A percentile compares a stretch with the other conserved stretches of the same genome.
Evolutionary conservation across 2,329 filamentous ascomycete species (phyloP).

Genomic region (Colletotrichum lentis): DNA sequence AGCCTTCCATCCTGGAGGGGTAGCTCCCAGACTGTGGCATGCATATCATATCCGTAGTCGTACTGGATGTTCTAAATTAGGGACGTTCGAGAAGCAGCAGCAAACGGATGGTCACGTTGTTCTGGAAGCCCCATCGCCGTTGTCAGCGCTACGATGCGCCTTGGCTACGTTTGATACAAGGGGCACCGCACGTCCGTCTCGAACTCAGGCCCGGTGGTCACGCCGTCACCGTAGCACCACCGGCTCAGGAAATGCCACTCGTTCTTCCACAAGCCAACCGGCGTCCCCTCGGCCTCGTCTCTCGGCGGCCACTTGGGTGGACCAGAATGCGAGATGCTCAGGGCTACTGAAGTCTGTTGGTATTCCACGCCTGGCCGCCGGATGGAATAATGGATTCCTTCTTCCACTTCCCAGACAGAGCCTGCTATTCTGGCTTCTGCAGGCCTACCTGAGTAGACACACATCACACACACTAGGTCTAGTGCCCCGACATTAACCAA

Average conservation of each 20-base stretch:
- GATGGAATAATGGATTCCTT: conserved; percentile 7
- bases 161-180: conserved; percentile 12
- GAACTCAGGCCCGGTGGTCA: conserved; percentile 14
- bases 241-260: conserved; percentile 17
- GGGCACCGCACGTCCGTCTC: conserved; percentile 17
- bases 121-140: conserved; percentile 36
- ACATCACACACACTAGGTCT: neutral
- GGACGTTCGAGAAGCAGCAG: conserved; percentile 36
- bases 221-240: conserved; percentile 18
- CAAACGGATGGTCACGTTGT: conserved; percentile 11
- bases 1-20: conserved; percentile 8
- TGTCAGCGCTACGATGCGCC: conserved; percentile 15
- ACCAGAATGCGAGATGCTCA: conserved; percentile 14
- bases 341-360: conserved; percentile 3
- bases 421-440: conserved; percentile 6
- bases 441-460: no score
- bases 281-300: conserved; percentile 20
- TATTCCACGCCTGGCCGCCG: conserved; percentile 17
- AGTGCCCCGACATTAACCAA: neutral
- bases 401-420: neutral
- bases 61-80: conserved; percentile 15
- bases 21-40: conserved; percentile 8
- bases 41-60: conserved; percentile 1
- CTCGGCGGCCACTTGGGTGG: conserved; percentile 24
- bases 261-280: conserved; percentile 13